Evolutionary conservation across 2,329 filamentous ascomycete genomes (phyloP).

Genomic region (Microcyclosporella mali): DNA sequence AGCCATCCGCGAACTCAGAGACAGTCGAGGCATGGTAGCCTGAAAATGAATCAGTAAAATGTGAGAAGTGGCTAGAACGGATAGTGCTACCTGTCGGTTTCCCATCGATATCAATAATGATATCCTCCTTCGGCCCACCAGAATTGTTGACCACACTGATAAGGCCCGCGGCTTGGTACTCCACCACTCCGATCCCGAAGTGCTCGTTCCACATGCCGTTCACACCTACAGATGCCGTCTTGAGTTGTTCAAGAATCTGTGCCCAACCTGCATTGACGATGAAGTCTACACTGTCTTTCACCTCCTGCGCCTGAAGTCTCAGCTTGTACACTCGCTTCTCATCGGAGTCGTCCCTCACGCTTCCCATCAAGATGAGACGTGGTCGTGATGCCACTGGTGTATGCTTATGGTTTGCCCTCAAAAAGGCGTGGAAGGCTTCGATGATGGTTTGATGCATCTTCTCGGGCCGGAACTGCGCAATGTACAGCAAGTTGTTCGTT

Average conservation of each 20-base stretch:
- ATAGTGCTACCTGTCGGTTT: constrained; percentile 61
- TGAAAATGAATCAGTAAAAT: constrained; percentile 26
- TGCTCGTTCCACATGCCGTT: constrained; percentile 99
- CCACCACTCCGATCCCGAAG: constrained; percentile 95
- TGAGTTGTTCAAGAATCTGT: constrained; percentile 73
- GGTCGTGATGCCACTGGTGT: constrained; percentile 36
- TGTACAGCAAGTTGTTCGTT: constrained; percentile 74
- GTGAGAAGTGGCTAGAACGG: background rate
- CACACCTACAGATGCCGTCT: constrained; percentile 73
- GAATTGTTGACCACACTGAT: constrained; percentile 91
- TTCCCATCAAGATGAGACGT: constrained; percentile 78
- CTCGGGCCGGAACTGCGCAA: constrained; percentile 94
- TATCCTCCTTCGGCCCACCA: constrained; percentile 88
- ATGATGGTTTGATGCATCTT: constrained; percentile 91
- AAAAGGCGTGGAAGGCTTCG: constrained; percentile 72
- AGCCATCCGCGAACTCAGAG: constrained; percentile 73
- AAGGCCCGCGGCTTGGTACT: constrained; percentile 92
- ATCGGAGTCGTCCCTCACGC: constrained; percentile 78
- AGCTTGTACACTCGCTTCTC: constrained; percentile 82
- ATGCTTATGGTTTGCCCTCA: constrained; percentile 49
- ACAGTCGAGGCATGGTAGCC: constrained; percentile 81
- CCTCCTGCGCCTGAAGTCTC: constrained; percentile 73
- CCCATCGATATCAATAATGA: constrained; percentile 75
- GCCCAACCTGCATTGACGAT: constrained; percentile 86
- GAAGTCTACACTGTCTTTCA: constrained; percentile 81